Base-by-base conservation (phyloP, 2,329 filamentous ascomycete genomes). In the Trichothecium roseum region DNA sequence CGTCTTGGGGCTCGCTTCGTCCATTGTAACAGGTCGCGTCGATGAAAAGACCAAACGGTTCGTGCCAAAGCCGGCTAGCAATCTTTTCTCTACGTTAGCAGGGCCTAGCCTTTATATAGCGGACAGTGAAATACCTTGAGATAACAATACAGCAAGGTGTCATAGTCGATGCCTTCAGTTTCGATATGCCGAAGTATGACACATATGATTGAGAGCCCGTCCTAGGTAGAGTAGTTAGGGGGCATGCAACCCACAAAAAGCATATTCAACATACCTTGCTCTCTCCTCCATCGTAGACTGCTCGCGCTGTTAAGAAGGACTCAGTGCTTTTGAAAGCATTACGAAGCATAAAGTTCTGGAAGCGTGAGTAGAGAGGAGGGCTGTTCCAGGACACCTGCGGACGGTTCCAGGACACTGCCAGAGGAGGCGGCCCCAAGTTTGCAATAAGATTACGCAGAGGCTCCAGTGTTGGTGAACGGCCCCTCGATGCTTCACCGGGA, bases 341-440 rank as follows among this genome's bases (percentile, higher is more conserved):
- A 14, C 72, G 70, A 31, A 83, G 64, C 78, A 83, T 83, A 47
- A 83, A 83, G 43, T 81, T 74, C 44, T 83, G 78, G 44, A 83
- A 83, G 17, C 76, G 64, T 3, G 77, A 81, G 50, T 82, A 83
- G 6, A 72, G 60, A 1, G 74, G 72, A 4, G 78, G 77, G 14
- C 58, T 72, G 42, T 81, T 83, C 18, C 66, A 54, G 1, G 74
- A 72, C n/a, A 82, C 73, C 34, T 72, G 68, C 8, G 78, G 78
- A 34, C 77, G 63, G 43, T 81, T 82, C 75, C 78, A 81, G 1
- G 77, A 80, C 6, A 82, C 73, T 30, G 78, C 76, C 42, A 82
- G 60, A 2, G 77, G 77, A 14, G 78, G 78, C 9, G 78, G 76
- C 0, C 78, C 78, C 16, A 83, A 63, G 37, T 78, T 80, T 10